Base-by-base conservation (phyloP, 345 rosid genomes). In the Eutrema yunnanense region DNA sequence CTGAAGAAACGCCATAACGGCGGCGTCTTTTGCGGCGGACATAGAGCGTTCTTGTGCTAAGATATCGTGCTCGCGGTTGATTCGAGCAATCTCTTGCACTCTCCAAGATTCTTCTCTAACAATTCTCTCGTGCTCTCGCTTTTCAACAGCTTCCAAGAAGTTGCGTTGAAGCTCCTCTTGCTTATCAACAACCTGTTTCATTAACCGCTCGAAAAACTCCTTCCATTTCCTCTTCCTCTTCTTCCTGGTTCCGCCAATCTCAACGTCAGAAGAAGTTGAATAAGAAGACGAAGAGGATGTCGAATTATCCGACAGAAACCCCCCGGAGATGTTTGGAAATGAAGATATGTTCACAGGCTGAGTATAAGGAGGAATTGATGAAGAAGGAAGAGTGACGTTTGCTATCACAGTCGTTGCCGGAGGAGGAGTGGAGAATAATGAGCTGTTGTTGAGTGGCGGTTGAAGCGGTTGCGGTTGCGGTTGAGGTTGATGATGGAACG, bases 41-140 rank as follows among this genome's bases (percentile, higher is more conserved):
- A 68, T 80, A 6, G 96, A 84, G 53, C 97, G 81, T 75, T 92
- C 97, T 62, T 86, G 89, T 30, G 86, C 89, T 30, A 90, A 70
- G 61, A 87, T 86, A 71, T 90, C 92, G 1, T 85, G 80, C 34
- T 92, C 93, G 14, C 84, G 70, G 73, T 76, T 86, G 48, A 92
- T 83, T 71, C 93, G 62, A 0, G 90, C 80, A 40, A 86, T 80
- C 60, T 90, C 97, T 65, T 90, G 97, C 69, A 72, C 59, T 72
- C 90, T 83, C 97, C 98, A 92, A 49, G 92, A 82, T 32, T 92
- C 96, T 73, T 92, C 97, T n/a, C 89, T 79, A 2, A 40, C 75
- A 64, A 84, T 54, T 69, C 92, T 83, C 43, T 92, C 96, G 0
- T 78, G 86, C 14, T 92, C 98, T 2, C 86, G 75, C 69, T 81